Evolutionary conservation across 164 flowering plant genomes (phyloP), one percentile per base, ranked within the genome.

Genomic region (Umbellularia californica): DNA sequence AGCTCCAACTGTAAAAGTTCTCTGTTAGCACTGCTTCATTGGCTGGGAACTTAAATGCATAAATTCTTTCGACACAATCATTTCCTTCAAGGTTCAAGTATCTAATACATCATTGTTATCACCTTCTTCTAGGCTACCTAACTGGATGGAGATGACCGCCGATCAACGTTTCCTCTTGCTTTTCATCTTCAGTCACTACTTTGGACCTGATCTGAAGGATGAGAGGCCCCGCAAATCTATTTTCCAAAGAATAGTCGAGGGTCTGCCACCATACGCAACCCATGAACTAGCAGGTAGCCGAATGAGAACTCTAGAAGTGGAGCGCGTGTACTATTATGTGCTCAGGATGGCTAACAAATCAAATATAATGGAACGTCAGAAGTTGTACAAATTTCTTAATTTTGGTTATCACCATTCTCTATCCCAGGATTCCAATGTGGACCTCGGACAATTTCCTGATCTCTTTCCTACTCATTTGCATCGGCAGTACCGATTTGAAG

Each of bases 121-220:
- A 5, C 65, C 50, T 28, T 13, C 51, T 6, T 13, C 70, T 10
- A 17, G 27, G 10, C 15, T 69, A 60, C 67, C 79, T 35, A 67
- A n/a, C 33, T 60, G 72, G 71, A 69, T 12, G 65, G 75, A 70
- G 27, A 69, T 76, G 58, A 82, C 73, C 23, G 83, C 84, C 68
- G 90, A 89, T 77, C 87, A 82, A 74, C 66, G 24, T 22, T 90
- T 88, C 73, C 87, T 88, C 65, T 52, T 90, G 74, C 78, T 79
- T 76, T 85, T 88, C 77, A 80, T 87, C 71, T 77, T 81, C 75
- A 91, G 93, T 17, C 81, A 77, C 65, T 90, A 84, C 79, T 90
- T 90, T 80, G 93, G 85, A n/a, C 93, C 93, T 33, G 87, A 86
- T 78, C 76, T 88, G 67, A 84, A 82, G 69, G 79, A 62, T 0